Evolutionary conservation across 1,139 yeast genomes (phyloP).

Genomic region (Debaryomyces coudertii): DNA sequence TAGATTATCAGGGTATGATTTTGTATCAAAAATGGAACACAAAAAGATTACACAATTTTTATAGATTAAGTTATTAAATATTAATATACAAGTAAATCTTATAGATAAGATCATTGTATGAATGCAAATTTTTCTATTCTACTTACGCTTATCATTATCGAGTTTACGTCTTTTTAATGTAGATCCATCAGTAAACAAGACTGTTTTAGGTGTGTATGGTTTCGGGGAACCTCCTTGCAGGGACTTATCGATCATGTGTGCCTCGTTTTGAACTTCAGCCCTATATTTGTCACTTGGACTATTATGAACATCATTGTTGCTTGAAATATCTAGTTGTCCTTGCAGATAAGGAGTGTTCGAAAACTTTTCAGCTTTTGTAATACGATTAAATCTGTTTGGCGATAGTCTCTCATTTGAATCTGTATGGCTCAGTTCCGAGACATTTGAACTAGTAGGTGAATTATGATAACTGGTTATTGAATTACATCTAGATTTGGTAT

Average conservation of each 20-base stretch:
- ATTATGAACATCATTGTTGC: background rate
- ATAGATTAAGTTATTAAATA: background rate
- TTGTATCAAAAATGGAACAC: conserved; percentile 2
- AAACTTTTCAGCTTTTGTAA: background rate
- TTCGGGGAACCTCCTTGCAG: background rate
- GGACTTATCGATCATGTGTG: background rate
- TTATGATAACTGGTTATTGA: background rate
- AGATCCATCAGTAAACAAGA: background rate
- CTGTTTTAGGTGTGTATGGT: background rate
- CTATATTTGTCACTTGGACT: background rate
- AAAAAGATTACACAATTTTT: conserved; percentile 1
- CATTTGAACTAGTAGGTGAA: background rate
- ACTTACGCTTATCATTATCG: background rate
- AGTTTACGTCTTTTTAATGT: conserved; percentile 8
- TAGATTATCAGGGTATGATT: background rate
- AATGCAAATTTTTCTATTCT: conserved; percentile 4
- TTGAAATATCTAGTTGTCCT: background rate
- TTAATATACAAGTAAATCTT: background rate
- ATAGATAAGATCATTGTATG: background rate
- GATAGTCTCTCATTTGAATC: background rate
- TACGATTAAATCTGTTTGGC: background rate
- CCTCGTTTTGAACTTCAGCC: background rate
- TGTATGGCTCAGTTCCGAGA: background rate
- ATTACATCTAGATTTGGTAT: no score
- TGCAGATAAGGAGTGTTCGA: background rate